Evolutionary conservation across 2,329 filamentous ascomycete species (phyloP).

Genomic region (Myriangium duriaei): DNA sequence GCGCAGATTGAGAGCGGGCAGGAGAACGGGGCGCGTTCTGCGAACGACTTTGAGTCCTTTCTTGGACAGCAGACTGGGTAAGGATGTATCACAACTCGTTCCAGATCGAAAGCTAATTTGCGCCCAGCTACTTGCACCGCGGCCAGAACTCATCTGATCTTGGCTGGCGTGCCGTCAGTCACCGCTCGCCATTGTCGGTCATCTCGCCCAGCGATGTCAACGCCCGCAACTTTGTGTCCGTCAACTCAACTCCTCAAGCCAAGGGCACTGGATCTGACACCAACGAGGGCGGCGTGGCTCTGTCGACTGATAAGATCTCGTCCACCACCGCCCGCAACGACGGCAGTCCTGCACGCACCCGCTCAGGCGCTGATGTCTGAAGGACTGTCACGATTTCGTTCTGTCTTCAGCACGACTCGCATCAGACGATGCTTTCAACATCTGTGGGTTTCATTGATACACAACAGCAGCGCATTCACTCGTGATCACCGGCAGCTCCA

Average conservation of each 20-base stretch:
- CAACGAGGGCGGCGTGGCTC: slow-evolving; percentile 8
- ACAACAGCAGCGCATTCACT: no score
- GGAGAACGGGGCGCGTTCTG: slow-evolving; percentile 14
- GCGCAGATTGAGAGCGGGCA: slow-evolving; percentile 8
- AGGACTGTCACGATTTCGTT: no score
- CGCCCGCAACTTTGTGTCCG: slow-evolving; percentile 12
- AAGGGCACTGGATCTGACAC: slow-evolving; percentile 6
- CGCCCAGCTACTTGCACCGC: neutral
- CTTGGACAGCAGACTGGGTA: slow-evolving; percentile 19
- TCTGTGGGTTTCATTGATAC: no score
- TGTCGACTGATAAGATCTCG: slow-evolving; percentile 4
- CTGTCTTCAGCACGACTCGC: no score
- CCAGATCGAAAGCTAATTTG: neutral
- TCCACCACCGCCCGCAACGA: slow-evolving; percentile 11
- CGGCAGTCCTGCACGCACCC: slow-evolving; percentile 8
- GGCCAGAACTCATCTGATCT: slow-evolving; percentile 23
- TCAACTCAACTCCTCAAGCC: slow-evolving; percentile 11
- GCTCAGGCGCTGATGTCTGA: neutral
- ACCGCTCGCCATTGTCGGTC: slow-evolving; percentile 15
- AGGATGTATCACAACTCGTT: neutral
- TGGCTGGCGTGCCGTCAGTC: slow-evolving; percentile 15
- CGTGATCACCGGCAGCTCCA: no score
- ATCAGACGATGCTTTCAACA: no score
- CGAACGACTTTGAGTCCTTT: slow-evolving; percentile 27
- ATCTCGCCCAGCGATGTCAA: slow-evolving; percentile 18